Evolutionary conservation across 1,139 yeast species (phyloP), one percentile per base, ranked within the genome.

Genomic region (Debaryomyces robertsiae): DNA sequence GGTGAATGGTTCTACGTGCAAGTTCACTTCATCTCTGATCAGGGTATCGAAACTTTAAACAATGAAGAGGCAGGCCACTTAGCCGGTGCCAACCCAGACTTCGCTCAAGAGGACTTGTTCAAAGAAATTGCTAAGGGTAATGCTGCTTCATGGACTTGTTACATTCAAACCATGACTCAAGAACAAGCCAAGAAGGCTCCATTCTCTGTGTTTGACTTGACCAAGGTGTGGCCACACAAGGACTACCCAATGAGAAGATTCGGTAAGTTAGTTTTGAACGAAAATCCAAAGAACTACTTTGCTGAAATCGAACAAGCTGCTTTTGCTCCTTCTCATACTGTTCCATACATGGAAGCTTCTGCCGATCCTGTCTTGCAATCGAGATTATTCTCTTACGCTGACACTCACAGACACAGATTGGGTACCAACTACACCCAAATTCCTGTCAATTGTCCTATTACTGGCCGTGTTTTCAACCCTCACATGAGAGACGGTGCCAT

Each of bases 291-390:
- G 63, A 84, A 84, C 67, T 84, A 83, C 69, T 84, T 83, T 67
- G 89, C 89, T 52, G 91, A 84, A 61, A 82, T 83, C 55, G 93
- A 84, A 67, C 91, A 84, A 66, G 84, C 84, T 49, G 91, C 91
- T 10, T 84, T 86, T 67, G 75, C 90, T 36, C 95, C 95, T 46
- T 77, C 90, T 30, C 89, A 87, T 66, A 79, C 90, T 28, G 88
- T 87, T 43, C 95, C 95, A 43, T 87, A 84, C 54, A 81, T 84
- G 76, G 89, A 84, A 65, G 79, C 95, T 39, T 81, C 90, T 36
- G 90, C 90, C 52, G 95, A 87, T 61, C 94, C 95, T 38, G 95
- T 87, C 37, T 73, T 87, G 63, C 95, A 87, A 69, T 80, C 90
- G 14, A 81, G 95, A 67, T 72, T 87, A 53, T 87, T 86, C 67